Base-by-base conservation (phyloP, 805 yeast species). In the Wickerhamomyces ciferrii region DNA sequence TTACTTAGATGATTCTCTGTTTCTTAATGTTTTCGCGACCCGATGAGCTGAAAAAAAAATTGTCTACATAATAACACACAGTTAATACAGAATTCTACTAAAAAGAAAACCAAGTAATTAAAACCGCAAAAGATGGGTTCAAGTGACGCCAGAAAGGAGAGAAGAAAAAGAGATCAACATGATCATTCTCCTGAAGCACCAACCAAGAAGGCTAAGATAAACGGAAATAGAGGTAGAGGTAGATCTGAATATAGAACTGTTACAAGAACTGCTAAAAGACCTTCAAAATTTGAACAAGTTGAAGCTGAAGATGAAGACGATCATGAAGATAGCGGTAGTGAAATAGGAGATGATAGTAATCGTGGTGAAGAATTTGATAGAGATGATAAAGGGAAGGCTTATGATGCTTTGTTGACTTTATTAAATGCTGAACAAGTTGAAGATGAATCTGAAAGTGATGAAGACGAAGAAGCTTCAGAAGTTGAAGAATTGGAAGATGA, bases 381-480 rank as follows among this genome's bases (percentile, higher is more conserved):
- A 34, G 58, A 51, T 14, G 63, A 56, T 1, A 57, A 64, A 29
- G 71, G 74, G 3, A 69, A 71, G 55, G 86, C 85, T 0, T 85
- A 86, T 62, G 74, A 76, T 53, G 91, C 92, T 1, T 66, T 86
- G 42, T 61, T 86, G 57, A 79, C 87, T 1, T 70, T 86, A 42
- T 69, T 85, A 49, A 74, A 70, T 39, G 63, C 77, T 10, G 81
- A 76, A 43, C 75, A 72, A 50, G 60, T 64, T 19, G 59, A 45
- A n/a, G 47, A 52, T 27, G 52, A 49, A 36, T 48, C 41, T 4
- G 44, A 46, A 11, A 48, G 46, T n/a, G 45, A 47, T 20, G 52
- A 52, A 4, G 47, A 44, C 2, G 45, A 50, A 42, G 47, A 42
- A 4, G 44, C 48, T 15, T 48, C 11, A 9, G 27, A 37, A 35